Conservation (phyloP, 306 rosid genomes). For the Casuarina equisetifolia region DNA sequence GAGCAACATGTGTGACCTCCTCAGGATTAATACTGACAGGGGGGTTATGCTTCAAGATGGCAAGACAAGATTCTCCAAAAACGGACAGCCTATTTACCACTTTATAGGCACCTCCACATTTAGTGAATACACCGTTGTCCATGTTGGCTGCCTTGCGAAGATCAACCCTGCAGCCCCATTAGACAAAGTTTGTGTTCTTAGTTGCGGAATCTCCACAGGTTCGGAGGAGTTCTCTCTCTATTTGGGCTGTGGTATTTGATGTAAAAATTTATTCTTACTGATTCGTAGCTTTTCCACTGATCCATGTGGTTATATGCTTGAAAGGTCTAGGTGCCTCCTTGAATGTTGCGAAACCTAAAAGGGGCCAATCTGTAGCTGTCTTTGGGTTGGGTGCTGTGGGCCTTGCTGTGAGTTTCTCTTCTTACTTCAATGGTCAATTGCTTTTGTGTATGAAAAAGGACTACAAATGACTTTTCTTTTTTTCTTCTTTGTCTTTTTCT, state of each 20-base stretch:
- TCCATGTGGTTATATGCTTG: slow-evolving; percentile 9
- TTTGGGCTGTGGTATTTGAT: background rate
- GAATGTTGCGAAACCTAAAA: slow-evolving; percentile 85
- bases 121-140: background rate
- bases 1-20: too few species aligned
- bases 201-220: slow-evolving; percentile 91
- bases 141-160: too few species aligned
- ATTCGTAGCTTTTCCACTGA: background rate
- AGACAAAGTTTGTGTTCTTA: too few species aligned
- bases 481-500: background rate
- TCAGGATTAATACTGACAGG: slow-evolving; percentile 68
- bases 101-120: slow-evolving; percentile 90
- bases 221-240: background rate
- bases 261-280: too few species aligned
- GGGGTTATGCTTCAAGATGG: slow-evolving; percentile 71
- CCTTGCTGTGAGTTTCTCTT: too few species aligned
- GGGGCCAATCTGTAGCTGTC: slow-evolving; percentile 70
- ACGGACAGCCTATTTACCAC: slow-evolving; percentile 75
- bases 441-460: background rate
- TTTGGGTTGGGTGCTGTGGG: too few species aligned
- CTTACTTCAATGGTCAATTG: background rate
- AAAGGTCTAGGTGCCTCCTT: slow-evolving; percentile 84
- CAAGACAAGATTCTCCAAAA: slow-evolving; percentile 62
- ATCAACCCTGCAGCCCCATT: too few species aligned
- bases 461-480: background rate